Base-by-base conservation (phyloP, 2,329 filamentous ascomycete species). In the Plenodomus tracheiphilus region DNA sequence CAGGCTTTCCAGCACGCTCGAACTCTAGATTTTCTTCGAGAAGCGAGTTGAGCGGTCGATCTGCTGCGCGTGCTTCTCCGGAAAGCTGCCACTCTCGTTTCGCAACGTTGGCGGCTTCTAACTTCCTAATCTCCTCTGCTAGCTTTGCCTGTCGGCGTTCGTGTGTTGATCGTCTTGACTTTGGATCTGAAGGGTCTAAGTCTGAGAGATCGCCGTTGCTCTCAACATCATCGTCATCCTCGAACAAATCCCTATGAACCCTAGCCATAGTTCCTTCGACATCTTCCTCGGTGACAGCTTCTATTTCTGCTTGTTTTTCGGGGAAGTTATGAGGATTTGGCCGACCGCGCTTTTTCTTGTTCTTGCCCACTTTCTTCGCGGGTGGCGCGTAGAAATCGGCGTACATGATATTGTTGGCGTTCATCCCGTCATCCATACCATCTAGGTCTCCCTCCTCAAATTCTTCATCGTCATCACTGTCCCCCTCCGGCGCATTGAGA, bases 21-120 rank as follows among this genome's bases (percentile, higher is more conserved):
- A 97, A 99, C 58, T 97, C 93, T 20, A 99, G 82, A 64, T 97
- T 91, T 75, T 97, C 85, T 68, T 97, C 92, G 1, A 99, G 83
- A 2, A 99, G 81, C 0, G 93, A 97, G 76, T 99, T 97, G 45
- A 91, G 70, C 0, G 94, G 94, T 30, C 94, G 84, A 59, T 94
- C 90, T 1, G 80, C 80, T 1, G 90, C 93, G 41, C 85, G 82
- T 4, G 92, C 92, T 79, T 99, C 94, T 66, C 94, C 94, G 9
- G 88, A 83, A 43, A 97, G 77, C 16, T 89, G 88, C 94, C 94
- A 99, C 65, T 93, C 85, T 49, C 91, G 87, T 74, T 96, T 95
- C 22, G 89, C 88, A 1, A 97, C 87, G 46, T 92, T 93, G 21
- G 87, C 90, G 3, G 89, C 85, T 78, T 99, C 94, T 16, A 99